These are phyloP conservation scores for Stachybotrys elegans DNA, from an alignment of 2,329 filamentous ascomycete genomes.

Conservation along the genomic window DNA sequence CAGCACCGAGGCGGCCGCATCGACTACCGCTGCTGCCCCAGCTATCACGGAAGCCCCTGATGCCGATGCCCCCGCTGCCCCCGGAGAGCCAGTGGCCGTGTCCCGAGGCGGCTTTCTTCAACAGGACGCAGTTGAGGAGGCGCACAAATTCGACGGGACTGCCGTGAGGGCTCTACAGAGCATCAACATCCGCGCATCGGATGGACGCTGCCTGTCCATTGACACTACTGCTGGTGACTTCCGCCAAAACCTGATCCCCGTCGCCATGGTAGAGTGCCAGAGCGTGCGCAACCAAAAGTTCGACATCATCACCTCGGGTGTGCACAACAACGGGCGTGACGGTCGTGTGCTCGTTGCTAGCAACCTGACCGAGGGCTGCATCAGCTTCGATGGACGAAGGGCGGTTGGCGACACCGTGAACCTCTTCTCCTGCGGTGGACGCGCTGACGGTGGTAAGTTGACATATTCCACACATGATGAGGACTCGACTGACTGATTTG, in stretches of 20 bases:
- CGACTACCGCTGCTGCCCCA: neutral
- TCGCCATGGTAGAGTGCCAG: conserved; percentile 38
- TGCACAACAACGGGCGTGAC: conserved; percentile 38
- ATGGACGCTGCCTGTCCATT: conserved; percentile 46
- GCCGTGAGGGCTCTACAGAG: conserved; percentile 40
- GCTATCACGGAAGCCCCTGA: neutral
- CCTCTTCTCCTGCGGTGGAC: conserved; percentile 47
- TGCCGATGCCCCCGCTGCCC: conserved; percentile 20
- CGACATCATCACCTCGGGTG: conserved; percentile 44
- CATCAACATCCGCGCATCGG: conserved; percentile 40
- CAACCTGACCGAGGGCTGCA: conserved; percentile 44
- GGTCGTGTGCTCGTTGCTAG: conserved; percentile 42
- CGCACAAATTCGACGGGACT: conserved; percentile 40
- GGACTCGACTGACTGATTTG: neutral
- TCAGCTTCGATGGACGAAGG: conserved; percentile 43
- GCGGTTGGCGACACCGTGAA: conserved; percentile 39
- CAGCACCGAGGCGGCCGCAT: neutral
- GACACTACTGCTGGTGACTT: conserved; percentile 50
- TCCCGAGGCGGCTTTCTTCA: conserved; percentile 44
- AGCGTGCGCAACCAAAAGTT: conserved; percentile 43
- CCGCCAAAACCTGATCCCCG: conserved; percentile 47
- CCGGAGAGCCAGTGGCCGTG: conserved; percentile 39
- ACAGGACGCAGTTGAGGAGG: conserved; percentile 43
- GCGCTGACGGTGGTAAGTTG: conserved; percentile 39
- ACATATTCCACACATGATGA: neutral